Percentiles rank a stretch among this genome's conserved stretches.
These are phyloP conservation scores for Teratosphaeria nubilosa DNA, from an alignment of 2,329 filamentous ascomycete genomes.

Conservation along the genomic window DNA sequence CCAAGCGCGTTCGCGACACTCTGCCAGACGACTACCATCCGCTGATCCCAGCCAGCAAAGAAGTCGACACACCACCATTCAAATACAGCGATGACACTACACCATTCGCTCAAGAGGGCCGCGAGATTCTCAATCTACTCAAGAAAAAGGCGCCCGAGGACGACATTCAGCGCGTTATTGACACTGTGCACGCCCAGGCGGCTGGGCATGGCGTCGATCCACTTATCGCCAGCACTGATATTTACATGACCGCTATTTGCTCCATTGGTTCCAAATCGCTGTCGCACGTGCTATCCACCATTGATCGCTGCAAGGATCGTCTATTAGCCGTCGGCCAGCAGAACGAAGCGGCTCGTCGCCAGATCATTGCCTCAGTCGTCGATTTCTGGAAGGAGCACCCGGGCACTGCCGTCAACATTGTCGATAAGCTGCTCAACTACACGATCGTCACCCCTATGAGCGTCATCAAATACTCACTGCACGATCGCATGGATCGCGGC, in stretches of 20 bases:
- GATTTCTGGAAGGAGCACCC: conserved; percentile 89
- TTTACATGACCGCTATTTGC: conserved; percentile 87
- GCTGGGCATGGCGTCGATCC: conserved; percentile 63
- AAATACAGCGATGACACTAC: conserved; percentile 70
- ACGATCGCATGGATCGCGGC: conserved; percentile 46
- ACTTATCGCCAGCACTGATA: conserved; percentile 78
- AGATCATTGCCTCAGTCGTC: conserved; percentile 86
- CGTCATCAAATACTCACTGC: conserved; percentile 83
- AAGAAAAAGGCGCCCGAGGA: conserved; percentile 77
- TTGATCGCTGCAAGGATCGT: conserved; percentile 86
- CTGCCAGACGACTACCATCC: conserved; percentile 72
- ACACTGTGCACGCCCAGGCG: conserved; percentile 71
- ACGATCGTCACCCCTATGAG: conserved; percentile 78
- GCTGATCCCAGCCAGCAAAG: conserved; percentile 76
- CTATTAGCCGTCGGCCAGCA: conserved; percentile 68
- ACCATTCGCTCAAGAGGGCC: conserved; percentile 76
- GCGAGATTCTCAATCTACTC: conserved; percentile 67
- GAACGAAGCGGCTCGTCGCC: conserved; percentile 65
- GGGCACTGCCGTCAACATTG: conserved; percentile 80
- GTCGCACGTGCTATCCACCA: conserved; percentile 88
- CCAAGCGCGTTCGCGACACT: conserved; percentile 89
- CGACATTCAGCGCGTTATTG: conserved; percentile 72
- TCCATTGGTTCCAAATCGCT: conserved; percentile 91
- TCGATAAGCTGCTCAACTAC: conserved; percentile 96
- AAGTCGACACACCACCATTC: conserved; percentile 92